These are phyloP conservation scores for Ilyonectria robusta DNA, from an alignment of 2,329 filamentous ascomycete genomes.

Conservation along the genomic window DNA sequence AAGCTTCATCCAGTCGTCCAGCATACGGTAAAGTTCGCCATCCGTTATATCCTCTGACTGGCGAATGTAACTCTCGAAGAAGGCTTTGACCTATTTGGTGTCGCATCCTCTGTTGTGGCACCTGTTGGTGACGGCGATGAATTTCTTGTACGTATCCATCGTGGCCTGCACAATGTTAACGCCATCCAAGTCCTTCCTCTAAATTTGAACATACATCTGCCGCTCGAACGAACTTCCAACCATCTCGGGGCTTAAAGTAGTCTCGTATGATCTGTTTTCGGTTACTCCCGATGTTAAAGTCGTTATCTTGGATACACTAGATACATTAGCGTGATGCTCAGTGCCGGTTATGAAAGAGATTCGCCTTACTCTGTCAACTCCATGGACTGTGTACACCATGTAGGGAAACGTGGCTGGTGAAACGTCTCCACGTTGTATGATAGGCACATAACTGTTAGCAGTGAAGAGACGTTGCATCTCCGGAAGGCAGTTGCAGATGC, in stretches of 20 bases:
- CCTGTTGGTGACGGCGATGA: not conserved
- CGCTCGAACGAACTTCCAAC: not conserved
- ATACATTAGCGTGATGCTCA: not conserved
- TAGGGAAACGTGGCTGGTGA: not conserved
- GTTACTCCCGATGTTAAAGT: not conserved
- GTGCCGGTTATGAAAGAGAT: not conserved
- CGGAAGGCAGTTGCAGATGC: not conserved
- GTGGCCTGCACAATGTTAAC: not conserved
- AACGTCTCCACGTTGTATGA: not conserved
- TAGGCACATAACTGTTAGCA: not conserved
- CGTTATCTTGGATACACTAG: not conserved
- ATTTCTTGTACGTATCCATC: not conserved
- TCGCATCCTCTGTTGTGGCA: not conserved
- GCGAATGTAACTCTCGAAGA: not conserved
- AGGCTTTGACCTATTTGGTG: not conserved
- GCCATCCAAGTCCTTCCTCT: not conserved
- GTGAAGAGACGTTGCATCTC: not conserved
- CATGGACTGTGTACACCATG: not conserved
- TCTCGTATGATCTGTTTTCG: not conserved
- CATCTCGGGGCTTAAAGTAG: not conserved
- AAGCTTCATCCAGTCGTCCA: constrained; percentile 29
- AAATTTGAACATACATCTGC: not conserved
- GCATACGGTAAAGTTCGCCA: constrained; percentile 24
- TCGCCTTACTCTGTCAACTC: not conserved
- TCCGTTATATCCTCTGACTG: not conserved